A percentile compares a stretch with the other conserved stretches of the same genome.
Evolutionary conservation across 345 rosid genomes (phyloP).

Genomic region (Citrus cavaleriei): DNA sequence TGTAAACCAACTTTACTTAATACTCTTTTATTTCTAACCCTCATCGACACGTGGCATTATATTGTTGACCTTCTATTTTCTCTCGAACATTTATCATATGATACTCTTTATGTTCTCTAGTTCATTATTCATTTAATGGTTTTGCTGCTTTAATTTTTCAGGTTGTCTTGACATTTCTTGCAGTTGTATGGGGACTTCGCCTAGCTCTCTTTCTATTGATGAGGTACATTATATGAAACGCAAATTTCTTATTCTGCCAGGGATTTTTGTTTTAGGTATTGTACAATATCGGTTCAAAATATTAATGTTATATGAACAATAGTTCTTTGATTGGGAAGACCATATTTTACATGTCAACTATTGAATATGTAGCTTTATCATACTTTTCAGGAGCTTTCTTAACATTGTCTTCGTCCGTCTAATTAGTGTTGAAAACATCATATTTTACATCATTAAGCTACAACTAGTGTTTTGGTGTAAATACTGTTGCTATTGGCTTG

Average conservation of each 20-base stretch:
- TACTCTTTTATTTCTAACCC: no score
- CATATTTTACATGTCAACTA: background rate
- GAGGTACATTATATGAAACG: slow-evolving; percentile 44
- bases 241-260: background rate
- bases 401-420: background rate
- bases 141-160: slow-evolving; percentile 28
- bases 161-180: slow-evolving; percentile 70
- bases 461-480: background rate
- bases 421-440: background rate
- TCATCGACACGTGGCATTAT: no score
- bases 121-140: background rate
- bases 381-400: background rate
- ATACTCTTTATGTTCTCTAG: background rate
- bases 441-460: background rate
- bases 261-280: background rate
- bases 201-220: slow-evolving; percentile 65
- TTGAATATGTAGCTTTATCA: background rate
- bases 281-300: background rate
- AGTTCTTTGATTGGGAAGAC: background rate
- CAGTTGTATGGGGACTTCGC: slow-evolving; percentile 84
- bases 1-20: no score
- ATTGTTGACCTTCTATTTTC: no score
- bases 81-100: no score
- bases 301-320: background rate
- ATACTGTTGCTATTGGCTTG: background rate